Evolutionary conservation across 2,329 filamentous ascomycete genomes (phyloP).

Genomic region (Diatrype stigma): DNA sequence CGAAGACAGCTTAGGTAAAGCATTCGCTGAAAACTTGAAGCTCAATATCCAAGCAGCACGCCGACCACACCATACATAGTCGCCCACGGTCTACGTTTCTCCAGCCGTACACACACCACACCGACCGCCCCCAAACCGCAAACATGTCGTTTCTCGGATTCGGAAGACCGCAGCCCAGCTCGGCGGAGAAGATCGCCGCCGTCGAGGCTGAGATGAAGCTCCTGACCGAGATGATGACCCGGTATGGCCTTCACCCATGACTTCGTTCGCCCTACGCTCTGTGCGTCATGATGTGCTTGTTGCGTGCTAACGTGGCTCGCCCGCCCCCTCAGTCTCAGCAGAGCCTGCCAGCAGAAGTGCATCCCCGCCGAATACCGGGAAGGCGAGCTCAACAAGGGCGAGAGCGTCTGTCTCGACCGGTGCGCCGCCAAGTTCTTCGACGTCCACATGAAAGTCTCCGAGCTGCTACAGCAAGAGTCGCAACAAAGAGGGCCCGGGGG

Average conservation of each 20-base stretch:
- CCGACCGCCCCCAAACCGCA: too few species aligned
- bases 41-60: slow-evolving; percentile 2
- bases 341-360: slow-evolving; percentile 91
- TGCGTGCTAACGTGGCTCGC: slow-evolving; percentile 8
- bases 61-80: slow-evolving; percentile 2
- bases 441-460: slow-evolving; percentile 94
- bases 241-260: slow-evolving; percentile 64
- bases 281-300: neutral
- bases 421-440: slow-evolving; percentile 99
- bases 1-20: too few species aligned
- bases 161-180: slow-evolving; percentile 77
- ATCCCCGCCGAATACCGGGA: slow-evolving; percentile 91
- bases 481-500: slow-evolving; percentile 57
- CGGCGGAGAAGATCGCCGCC: slow-evolving; percentile 93
- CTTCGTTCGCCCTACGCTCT: too few species aligned
- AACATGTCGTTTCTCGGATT: slow-evolving; percentile 73
- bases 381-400: slow-evolving; percentile 96
- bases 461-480: slow-evolving; percentile 90
- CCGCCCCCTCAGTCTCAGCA: slow-evolving; percentile 67
- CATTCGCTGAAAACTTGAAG: slow-evolving; percentile 1
- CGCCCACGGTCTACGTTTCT: too few species aligned
- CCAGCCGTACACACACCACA: too few species aligned
- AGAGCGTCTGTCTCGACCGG: slow-evolving; percentile 95
- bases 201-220: slow-evolving; percentile 98
- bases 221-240: slow-evolving; percentile 96